Percentiles rank a stretch among this genome's conserved stretches.
These are phyloP conservation scores for Telopea speciosissima DNA, from an alignment of 177 flowering plant species.

Conservation along the genomic window DNA sequence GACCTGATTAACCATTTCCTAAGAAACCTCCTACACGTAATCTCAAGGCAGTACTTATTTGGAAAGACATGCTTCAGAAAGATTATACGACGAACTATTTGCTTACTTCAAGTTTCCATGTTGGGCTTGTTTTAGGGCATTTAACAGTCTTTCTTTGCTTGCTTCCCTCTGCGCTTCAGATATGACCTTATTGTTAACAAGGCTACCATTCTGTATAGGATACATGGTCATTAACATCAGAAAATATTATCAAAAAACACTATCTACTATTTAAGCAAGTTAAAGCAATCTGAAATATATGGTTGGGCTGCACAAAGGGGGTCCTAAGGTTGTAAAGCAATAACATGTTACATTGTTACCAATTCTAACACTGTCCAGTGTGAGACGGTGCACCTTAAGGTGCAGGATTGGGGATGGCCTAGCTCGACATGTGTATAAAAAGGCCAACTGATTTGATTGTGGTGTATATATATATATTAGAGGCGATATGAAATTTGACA, in stretches of 20 bases:
- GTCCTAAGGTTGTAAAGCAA: too few species aligned
- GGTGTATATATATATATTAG: too few species aligned
- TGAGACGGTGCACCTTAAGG: too few species aligned
- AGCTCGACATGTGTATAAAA: too few species aligned
- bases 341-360: too few species aligned
- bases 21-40: background rate
- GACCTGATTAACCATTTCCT: background rate
- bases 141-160: constrained; percentile 50
- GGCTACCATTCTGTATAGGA: constrained; percentile 31
- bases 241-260: background rate
- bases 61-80: background rate
- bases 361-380: too few species aligned
- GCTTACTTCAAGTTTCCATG: constrained; percentile 44
- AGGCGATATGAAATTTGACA: too few species aligned
- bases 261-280: background rate
- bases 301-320: too few species aligned
- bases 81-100: background rate
- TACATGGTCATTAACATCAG: background rate
- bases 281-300: background rate
- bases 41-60: background rate
- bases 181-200: constrained; percentile 47
- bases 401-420: too few species aligned
- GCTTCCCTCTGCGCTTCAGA: constrained; percentile 52
- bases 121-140: constrained; percentile 58
- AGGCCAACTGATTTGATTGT: too few species aligned